Evolutionary conservation across 805 yeast species (phyloP).

Genomic region (Wickerhamomyces xylosicus): DNA sequence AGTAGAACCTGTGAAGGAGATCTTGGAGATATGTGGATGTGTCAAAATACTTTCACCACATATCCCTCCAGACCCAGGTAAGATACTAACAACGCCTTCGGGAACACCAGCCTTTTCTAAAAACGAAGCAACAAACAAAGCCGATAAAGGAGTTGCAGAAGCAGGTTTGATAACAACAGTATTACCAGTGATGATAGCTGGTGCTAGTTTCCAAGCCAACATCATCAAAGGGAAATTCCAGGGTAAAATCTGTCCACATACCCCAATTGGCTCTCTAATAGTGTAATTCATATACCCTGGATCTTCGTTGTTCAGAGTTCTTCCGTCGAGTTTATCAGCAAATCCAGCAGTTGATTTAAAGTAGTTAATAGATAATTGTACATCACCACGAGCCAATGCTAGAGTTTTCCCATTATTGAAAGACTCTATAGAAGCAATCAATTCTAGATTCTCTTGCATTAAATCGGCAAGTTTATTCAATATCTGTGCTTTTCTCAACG

Average conservation of each 20-base stretch:
- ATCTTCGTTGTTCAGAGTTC: slow-evolving; percentile 51
- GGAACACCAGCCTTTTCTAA: slow-evolving; percentile 64
- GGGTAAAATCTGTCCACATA: slow-evolving; percentile 77
- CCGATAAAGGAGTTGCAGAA: slow-evolving; percentile 67
- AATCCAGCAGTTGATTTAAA: slow-evolving; percentile 65
- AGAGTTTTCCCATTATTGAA: slow-evolving; percentile 73
- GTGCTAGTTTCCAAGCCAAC: slow-evolving; percentile 74
- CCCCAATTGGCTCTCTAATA: slow-evolving; percentile 68
- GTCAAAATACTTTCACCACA: slow-evolving; percentile 63
- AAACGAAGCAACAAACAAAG: slow-evolving; percentile 51
- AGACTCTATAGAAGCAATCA: slow-evolving; percentile 59
- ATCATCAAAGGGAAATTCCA: slow-evolving; percentile 81
- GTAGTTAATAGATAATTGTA: slow-evolving; percentile 52
- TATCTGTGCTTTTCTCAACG: slow-evolving; percentile 40
- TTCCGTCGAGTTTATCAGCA: slow-evolving; percentile 61
- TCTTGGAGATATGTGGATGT: slow-evolving; percentile 62
- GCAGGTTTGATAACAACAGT: slow-evolving; percentile 68
- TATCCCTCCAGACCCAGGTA: slow-evolving; percentile 66
- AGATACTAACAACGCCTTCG: slow-evolving; percentile 63
- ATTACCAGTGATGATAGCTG: slow-evolving; percentile 72
- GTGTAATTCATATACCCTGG: slow-evolving; percentile 53
- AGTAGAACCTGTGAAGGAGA: slow-evolving; percentile 79
- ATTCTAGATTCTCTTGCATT: slow-evolving; percentile 51
- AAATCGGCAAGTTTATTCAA: slow-evolving; percentile 58
- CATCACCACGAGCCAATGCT: slow-evolving; percentile 56